Percentiles rank a stretch among this genome's conserved stretches.
phyloP scores from a whole-genome alignment of 768 basidiomycete genomes.

The Naganishia friedmannii region DNA sequence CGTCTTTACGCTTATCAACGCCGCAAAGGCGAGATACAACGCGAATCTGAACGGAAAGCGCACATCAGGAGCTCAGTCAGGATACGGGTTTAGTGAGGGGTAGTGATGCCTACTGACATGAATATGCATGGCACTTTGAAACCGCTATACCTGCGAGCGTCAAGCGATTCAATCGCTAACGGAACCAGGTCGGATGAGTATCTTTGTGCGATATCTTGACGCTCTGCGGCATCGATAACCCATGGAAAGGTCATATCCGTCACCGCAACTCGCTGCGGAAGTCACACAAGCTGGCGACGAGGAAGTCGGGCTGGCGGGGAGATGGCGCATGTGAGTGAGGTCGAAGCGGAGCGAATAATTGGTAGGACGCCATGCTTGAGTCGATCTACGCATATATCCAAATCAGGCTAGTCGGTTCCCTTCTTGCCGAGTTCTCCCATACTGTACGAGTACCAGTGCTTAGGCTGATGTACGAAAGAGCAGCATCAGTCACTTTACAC shows the following conservation, averaged over 20 bases:
- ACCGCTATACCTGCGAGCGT: slow-evolving; percentile 2
- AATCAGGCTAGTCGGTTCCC: neutral
- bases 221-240: neutral
- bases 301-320: neutral
- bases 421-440: neutral
- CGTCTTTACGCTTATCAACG: neutral
- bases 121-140: slow-evolving; percentile 2
- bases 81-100: neutral
- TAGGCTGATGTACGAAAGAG: too few relatives aligned
- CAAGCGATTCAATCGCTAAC: neutral
- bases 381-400: neutral
- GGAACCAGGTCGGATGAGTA: neutral
- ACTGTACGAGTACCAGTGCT: too few relatives aligned
- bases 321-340: neutral
- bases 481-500: too few relatives aligned
- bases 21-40: neutral
- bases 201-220: neutral
- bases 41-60: neutral
- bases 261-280: neutral
- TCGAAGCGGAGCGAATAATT: neutral
- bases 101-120: neutral
- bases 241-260: neutral
- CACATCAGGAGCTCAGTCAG: neutral
- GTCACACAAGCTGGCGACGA: neutral
- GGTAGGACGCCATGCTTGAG: too few relatives aligned